Evolutionary conservation across 345 rosid genomes (phyloP), one percentile per base, ranked within the genome.

Genomic region (Excoecaria cochinchinensis): DNA sequence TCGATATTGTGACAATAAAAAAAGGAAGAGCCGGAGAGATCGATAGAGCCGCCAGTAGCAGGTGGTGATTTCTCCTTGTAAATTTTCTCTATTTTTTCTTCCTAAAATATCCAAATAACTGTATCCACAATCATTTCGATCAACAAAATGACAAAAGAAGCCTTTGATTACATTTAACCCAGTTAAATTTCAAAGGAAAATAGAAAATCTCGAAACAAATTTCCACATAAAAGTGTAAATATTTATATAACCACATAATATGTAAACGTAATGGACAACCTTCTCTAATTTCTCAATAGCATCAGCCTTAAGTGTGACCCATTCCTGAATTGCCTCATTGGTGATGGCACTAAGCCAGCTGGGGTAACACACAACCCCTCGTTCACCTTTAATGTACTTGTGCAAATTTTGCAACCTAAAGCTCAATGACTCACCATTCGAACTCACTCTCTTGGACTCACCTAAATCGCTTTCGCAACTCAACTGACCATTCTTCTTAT

Each of bases 281-380:
- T 95, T 95, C 62, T 95, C 99, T 64, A 92, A 84, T 83, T 92
- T 95, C 89, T 93, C 92, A 72, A 76, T 93, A 21, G 93, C 84
- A 51, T 95, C 99, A 4, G 91, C 84, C 57, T 89, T 88, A 69
- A 91, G 94, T 1, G 99, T 98, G 42, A 93, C 86, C 99, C 99
- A 95, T 2, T 98, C 99, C 8, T 89, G 97, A 75, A 95, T 90
- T 73, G 99, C 98, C 77, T 95, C 99, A 50, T 87, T 92, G 68
- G 98, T 98, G 57, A 91, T 98, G 44, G 44, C 44, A 40, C 6
- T 40, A 40, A 40, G 44, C 6, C 44, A 40, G 44, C 3, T 40
- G 44, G 44, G 44, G 6, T 6, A 40, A 40, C 6, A 3, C 4
- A 40, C 4, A 40, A 40, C 44, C 44, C 3, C 6, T 40, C 6